Evolutionary conservation across 768 basidiomycete species (phyloP).

Genomic region (Heimioporus sp.): DNA sequence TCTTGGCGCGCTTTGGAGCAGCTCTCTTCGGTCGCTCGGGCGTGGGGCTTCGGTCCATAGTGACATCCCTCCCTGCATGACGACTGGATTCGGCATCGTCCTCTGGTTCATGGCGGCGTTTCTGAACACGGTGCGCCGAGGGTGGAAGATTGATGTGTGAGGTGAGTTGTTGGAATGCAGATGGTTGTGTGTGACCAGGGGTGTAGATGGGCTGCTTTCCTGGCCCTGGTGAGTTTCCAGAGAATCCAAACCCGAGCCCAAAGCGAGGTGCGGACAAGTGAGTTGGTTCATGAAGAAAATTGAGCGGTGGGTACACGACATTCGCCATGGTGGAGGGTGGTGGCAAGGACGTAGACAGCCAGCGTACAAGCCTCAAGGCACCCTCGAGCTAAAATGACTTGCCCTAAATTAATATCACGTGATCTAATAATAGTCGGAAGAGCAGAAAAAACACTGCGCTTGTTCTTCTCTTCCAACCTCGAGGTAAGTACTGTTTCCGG

Average conservation of each 20-base stretch:
- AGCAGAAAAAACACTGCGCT: constrained; percentile 16
- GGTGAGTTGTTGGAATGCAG: constrained; percentile 55
- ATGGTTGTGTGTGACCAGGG: constrained; percentile 41
- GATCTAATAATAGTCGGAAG: constrained; percentile 2
- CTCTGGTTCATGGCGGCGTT: constrained; percentile 66
- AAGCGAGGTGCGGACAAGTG: constrained; percentile 62
- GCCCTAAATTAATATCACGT: constrained; percentile 38
- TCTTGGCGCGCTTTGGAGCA: constrained; percentile 60
- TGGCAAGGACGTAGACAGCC: constrained; percentile 18
- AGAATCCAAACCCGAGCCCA: constrained; percentile 71
- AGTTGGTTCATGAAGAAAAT: constrained; percentile 58
- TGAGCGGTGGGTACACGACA: constrained; percentile 63
- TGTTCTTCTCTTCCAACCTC: constrained; percentile 10
- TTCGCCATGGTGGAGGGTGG: constrained; percentile 59
- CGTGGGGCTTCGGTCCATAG: constrained; percentile 85
- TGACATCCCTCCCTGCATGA: constrained; percentile 48
- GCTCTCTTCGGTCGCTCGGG: constrained; percentile 74
- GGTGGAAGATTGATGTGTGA: constrained; percentile 47
- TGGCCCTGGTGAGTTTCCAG: constrained; percentile 38
- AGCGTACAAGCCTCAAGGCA: constrained; percentile 10
- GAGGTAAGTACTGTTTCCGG: constrained; percentile 30
- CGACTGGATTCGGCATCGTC: constrained; percentile 53
- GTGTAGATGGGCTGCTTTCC: constrained; percentile 46
- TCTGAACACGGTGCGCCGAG: constrained; percentile 44
- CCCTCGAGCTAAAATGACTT: constrained; percentile 18